These are phyloP conservation scores for Sinapis alba DNA, from an alignment of 441 rosid species.

Conservation along the genomic window DNA sequence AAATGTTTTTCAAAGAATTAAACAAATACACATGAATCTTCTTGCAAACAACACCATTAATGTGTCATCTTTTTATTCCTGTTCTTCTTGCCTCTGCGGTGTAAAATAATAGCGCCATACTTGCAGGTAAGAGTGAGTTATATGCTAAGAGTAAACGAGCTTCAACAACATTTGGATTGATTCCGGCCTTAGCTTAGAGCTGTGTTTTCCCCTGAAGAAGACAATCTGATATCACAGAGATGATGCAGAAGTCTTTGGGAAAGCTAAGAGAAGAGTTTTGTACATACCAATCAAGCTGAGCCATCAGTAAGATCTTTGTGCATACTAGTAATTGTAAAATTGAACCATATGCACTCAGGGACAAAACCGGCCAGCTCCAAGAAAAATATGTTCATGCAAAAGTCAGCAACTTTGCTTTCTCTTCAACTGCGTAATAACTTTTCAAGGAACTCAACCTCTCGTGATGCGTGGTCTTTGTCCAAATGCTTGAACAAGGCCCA, in stretches of 20 bases:
- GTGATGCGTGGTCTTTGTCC: conserved; percentile 50
- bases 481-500: conserved; percentile 60
- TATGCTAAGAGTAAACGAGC: conserved; percentile 25
- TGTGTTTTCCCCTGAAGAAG: conserved; percentile 32
- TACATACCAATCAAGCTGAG: conserved; percentile 38
- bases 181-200: conserved; percentile 30
- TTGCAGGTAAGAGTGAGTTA: conserved; percentile 28
- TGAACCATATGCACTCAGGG: conserved; percentile 27
- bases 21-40: conserved; percentile 34
- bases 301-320: conserved; percentile 7
- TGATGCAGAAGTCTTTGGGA: conserved; percentile 1
- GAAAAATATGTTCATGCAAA: conserved; percentile 27
- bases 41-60: conserved; percentile 28
- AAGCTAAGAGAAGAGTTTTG: conserved; percentile 15
- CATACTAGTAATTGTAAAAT: conserved; percentile 2
- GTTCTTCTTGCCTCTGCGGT: conserved; percentile 30
- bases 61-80: conserved; percentile 41
- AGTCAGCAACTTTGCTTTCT: conserved; percentile 37
- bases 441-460: conserved; percentile 53
- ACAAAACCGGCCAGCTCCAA: conserved; percentile 26
- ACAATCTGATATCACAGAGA: conserved; percentile 3
- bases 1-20: conserved; percentile 30
- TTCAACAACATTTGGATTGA: conserved; percentile 12
- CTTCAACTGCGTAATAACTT: conserved; percentile 46
- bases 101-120: neutral